Percentiles rank a stretch among this genome's conserved stretches.
Evolutionary conservation across 768 basidiomycete species (phyloP).

Genomic region (Scleroderma citrinum): DNA sequence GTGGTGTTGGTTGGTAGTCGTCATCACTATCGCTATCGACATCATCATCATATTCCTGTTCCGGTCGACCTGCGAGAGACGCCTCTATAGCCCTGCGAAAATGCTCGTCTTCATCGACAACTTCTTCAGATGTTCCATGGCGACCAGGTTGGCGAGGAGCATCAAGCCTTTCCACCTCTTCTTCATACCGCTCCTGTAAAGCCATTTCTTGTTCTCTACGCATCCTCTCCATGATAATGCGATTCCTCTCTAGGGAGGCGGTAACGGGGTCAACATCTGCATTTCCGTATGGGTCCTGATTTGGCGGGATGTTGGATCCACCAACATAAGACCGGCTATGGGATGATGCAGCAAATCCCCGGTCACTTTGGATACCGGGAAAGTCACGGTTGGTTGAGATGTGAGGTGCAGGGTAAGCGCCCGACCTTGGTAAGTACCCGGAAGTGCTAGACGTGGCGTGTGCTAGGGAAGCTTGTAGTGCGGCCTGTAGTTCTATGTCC

Average conservation of each 20-base stretch:
- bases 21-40: constrained; percentile 17
- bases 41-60: constrained; percentile 9
- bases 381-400: constrained; percentile 24
- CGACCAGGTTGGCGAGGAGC: constrained; percentile 1
- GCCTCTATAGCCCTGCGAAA: constrained; percentile 38
- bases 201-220: constrained; percentile 61
- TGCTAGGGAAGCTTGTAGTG: constrained; percentile 74
- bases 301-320: constrained; percentile 20
- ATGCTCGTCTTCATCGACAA: constrained; percentile 52
- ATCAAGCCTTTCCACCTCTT: constrained; percentile 28
- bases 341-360: constrained; percentile 8
- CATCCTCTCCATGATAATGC: constrained; percentile 57
- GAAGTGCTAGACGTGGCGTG: not conserved
- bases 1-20: constrained; percentile 7
- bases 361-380: constrained; percentile 16
- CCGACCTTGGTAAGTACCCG: constrained; percentile 7
- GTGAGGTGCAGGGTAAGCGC: constrained; percentile 16
- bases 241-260: constrained; percentile 63
- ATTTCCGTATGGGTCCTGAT: constrained; percentile 25
- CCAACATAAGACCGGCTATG: constrained; percentile 9
- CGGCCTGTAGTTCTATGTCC: constrained; percentile 83
- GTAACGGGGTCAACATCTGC: constrained; percentile 48
- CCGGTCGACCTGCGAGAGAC: constrained; percentile 14
- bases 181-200: constrained; percentile 52
- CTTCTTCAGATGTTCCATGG: constrained; percentile 2